These are phyloP conservation scores for Tuber borchii DNA, from an alignment of 495 filamentous ascomycete species.

Conservation along the genomic window DNA sequence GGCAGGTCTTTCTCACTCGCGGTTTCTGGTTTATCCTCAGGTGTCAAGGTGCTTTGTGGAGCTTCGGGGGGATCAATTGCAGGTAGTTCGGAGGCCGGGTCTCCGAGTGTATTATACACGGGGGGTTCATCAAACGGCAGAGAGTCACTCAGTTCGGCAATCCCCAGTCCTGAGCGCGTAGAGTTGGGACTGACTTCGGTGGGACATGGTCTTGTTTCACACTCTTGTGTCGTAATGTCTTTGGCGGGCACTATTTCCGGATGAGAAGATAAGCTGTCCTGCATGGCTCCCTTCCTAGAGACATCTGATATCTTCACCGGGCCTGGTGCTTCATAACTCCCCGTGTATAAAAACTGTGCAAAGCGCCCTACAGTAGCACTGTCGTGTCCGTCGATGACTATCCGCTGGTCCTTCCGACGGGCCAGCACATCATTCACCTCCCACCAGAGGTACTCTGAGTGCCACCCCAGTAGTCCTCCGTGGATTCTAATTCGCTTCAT, in stretches of 20 bases:
- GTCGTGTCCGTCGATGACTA: neutral
- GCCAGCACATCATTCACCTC: neutral
- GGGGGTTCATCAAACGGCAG: neutral
- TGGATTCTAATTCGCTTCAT: neutral
- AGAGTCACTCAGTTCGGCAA: neutral
- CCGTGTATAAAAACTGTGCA: constrained; percentile 12
- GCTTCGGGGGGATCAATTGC: neutral
- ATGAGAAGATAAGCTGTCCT: neutral
- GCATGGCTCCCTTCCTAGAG: neutral
- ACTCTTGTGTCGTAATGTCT: neutral
- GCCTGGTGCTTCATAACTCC: constrained; percentile 8
- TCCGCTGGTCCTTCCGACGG: neutral
- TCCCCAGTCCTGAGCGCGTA: neutral
- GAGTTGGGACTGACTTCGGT: neutral
- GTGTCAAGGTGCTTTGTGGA: neutral
- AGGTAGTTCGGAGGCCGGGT: neutral
- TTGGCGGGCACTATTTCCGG: neutral
- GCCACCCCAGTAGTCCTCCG: neutral
- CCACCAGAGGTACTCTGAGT: neutral
- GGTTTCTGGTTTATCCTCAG: neutral
- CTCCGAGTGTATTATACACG: neutral
- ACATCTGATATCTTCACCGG: neutral
- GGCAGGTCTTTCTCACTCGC: neutral
- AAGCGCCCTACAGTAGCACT: constrained; percentile 6
- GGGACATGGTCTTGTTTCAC: neutral